Evolutionary conservation across 73 alveolate genomes (phyloP).

Genomic region (Paramecium primaurelia): DNA sequence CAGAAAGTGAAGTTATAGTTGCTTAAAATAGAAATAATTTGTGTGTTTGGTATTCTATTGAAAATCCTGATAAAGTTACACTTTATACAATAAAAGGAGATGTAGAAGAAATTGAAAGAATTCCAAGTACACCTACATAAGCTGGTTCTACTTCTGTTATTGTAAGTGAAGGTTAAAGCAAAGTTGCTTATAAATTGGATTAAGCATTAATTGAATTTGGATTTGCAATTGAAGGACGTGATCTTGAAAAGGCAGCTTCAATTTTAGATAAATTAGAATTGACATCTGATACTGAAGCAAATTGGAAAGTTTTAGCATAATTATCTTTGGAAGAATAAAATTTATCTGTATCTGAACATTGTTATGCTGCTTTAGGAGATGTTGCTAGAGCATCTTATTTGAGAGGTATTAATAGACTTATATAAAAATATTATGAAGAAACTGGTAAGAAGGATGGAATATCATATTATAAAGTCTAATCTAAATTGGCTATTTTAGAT

Average conservation of each 20-base stretch:
- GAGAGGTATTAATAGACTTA: slow-evolving; percentile 81
- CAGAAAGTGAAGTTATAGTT: slow-evolving; percentile 99
- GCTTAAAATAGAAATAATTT: slow-evolving; percentile 99
- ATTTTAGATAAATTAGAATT: slow-evolving; percentile 95
- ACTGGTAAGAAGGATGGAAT: slow-evolving; percentile 90
- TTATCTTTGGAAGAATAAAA: slow-evolving; percentile 96
- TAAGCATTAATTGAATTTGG: slow-evolving; percentile 97
- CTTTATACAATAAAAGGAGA: slow-evolving; percentile 97
- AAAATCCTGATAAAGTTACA: slow-evolving; percentile 99
- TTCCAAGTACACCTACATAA: slow-evolving; percentile 79
- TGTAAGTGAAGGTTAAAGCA: slow-evolving; percentile 95
- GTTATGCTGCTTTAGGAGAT: slow-evolving; percentile 99
- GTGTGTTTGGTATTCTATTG: slow-evolving; percentile 99
- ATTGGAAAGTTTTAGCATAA: slow-evolving; percentile 97
- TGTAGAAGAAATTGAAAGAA: slow-evolving; percentile 97
- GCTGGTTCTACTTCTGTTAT: slow-evolving; percentile 88
- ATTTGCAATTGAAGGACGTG: slow-evolving; percentile 96
- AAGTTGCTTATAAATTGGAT: slow-evolving; percentile 92
- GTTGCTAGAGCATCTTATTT: slow-evolving; percentile 96
- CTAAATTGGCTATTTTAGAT: slow-evolving; percentile 96
- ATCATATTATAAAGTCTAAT: slow-evolving; percentile 94
- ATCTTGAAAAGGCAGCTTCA: slow-evolving; percentile 94
- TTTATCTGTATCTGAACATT: slow-evolving; percentile 98
- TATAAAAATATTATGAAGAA: slow-evolving; percentile 60
- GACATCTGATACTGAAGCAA: slow-evolving; percentile 99